Evolutionary conservation across 2,329 filamentous ascomycete genomes (phyloP), one percentile per base, ranked within the genome.

Genomic region (Chaetomiaceae sp.): DNA sequence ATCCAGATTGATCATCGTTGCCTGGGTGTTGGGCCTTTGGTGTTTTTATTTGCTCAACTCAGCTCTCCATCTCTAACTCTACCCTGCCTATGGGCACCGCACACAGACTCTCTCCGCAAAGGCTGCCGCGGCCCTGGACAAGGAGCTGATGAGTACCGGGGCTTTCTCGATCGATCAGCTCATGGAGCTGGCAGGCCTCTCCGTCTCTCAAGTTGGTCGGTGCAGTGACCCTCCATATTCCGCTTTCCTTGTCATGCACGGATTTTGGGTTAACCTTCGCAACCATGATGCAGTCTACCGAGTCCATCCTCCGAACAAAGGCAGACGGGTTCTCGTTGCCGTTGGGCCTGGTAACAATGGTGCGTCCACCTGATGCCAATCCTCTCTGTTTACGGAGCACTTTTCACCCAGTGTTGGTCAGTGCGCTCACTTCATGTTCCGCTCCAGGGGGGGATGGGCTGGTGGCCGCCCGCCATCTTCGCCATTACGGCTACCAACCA

Each of bases 121-220:
- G 70, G 88, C 89, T 57, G 93, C 93, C 0, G 86, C 88, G 0
- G 87, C 89, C 42, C 79, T 99, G 16, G 93, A 99, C 66, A 85
- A 88, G 68, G 92, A 99, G 66, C 83, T 99, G 55, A 97, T 99
- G 91, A 87, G 82, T 65, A 80, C 81, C 10, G 82, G 84, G 1
- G 90, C 87, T 8, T 99, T 96, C 71, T 95, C 89, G 10, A 80
- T 99, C 49, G 93, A 97, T 65, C 93, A 99, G 70, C 75, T 99
- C 43, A 97, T 99, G 93, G 93, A 97, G 66, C 74, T 99, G 7
- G 93, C 93, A 38, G 93, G 93, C 0, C 77, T 99, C 0, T 91
- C 90, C 1, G 90, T 97, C 21, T 92, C 92, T 12, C 90, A 97
- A 75, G 90, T 87, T 44, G 83, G 89, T 91, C 65, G 52, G 74